Evolutionary conservation across 441 rosid species (phyloP).

Genomic region (Populus trichocarpa): DNA sequence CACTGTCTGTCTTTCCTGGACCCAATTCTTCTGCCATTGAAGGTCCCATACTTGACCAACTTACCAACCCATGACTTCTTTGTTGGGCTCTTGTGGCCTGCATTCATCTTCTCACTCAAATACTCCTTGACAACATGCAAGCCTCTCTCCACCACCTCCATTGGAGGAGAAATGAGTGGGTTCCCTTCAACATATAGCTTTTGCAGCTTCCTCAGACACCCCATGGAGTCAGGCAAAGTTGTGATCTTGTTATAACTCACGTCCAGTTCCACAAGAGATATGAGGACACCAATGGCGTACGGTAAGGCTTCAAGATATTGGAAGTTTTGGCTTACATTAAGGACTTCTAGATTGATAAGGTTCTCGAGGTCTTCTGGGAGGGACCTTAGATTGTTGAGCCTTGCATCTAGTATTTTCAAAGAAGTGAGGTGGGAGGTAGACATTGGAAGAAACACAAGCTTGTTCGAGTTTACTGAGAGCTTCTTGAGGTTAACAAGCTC

Average conservation of each 20-base stretch:
- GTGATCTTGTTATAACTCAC: conserved; percentile 74
- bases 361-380: conserved; percentile 79
- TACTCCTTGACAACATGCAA: conserved; percentile 61
- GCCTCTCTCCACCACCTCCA: conserved; percentile 57
- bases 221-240: conserved; percentile 64
- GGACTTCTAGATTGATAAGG: conserved; percentile 60
- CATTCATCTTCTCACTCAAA: conserved; percentile 57
- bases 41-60: conserved; percentile 57
- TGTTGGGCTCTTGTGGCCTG: conserved; percentile 27
- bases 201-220: conserved; percentile 64
- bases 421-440: conserved; percentile 65
- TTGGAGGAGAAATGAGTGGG: conserved; percentile 69
- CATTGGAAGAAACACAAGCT: conserved; percentile 53
- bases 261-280: conserved; percentile 73
- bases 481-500: conserved; percentile 61
- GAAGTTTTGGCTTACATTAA: conserved; percentile 82
- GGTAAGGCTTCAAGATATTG: conserved; percentile 65
- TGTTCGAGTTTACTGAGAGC: conserved; percentile 70
- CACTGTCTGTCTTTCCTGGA: conserved; percentile 40
- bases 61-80: conserved; percentile 78
- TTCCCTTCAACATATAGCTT: conserved; percentile 74
- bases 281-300: conserved; percentile 64
- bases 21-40: conserved; percentile 35
- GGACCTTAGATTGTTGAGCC: conserved; percentile 69
- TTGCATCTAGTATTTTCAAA: conserved; percentile 57